phyloP scores from a whole-genome alignment of 176 grass and related monocot species.

The Metroxylon sagu region DNA sequence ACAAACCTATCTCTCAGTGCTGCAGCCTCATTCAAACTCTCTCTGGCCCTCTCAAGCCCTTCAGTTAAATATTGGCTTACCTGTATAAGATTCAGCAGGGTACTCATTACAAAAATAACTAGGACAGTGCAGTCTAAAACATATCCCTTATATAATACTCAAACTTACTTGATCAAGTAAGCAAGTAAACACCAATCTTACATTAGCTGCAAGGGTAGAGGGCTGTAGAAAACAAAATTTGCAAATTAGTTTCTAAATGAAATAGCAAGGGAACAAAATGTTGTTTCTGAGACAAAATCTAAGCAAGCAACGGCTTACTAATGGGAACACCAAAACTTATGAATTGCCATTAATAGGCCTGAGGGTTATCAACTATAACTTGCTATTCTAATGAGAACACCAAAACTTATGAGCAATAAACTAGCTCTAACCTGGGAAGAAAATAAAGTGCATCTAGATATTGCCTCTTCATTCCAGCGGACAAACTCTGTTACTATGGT shows the following conservation, averaged over 20 bases:
- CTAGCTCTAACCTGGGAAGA: conserved; percentile 71
- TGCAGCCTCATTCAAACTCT: conserved; percentile 84
- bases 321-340: too few relatives aligned
- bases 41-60: conserved; percentile 85
- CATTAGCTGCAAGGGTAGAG: conserved; percentile 63
- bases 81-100: conserved; percentile 24
- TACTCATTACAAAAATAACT: conserved; percentile 2
- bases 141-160: neutral
- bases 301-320: too few relatives aligned
- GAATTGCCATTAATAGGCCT: too few relatives aligned
- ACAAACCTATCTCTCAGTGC: conserved; percentile 60
- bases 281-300: too few relatives aligned
- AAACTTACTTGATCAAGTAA: conserved; percentile 95
- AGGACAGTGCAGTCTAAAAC: neutral
- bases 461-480: conserved; percentile 96
- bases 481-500: conserved; percentile 93
- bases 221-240: conserved; percentile 45
- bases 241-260: conserved; percentile 4
- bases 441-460: conserved; percentile 82
- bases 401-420: neutral
- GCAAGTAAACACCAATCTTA: conserved; percentile 79
- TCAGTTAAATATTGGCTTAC: conserved; percentile 93
- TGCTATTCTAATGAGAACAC: too few relatives aligned
- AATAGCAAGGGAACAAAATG: too few relatives aligned
- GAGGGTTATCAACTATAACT: too few relatives aligned